These are phyloP conservation scores for Fusarium multiceps DNA, from an alignment of 2,329 filamentous ascomycete genomes.

Conservation along the genomic window DNA sequence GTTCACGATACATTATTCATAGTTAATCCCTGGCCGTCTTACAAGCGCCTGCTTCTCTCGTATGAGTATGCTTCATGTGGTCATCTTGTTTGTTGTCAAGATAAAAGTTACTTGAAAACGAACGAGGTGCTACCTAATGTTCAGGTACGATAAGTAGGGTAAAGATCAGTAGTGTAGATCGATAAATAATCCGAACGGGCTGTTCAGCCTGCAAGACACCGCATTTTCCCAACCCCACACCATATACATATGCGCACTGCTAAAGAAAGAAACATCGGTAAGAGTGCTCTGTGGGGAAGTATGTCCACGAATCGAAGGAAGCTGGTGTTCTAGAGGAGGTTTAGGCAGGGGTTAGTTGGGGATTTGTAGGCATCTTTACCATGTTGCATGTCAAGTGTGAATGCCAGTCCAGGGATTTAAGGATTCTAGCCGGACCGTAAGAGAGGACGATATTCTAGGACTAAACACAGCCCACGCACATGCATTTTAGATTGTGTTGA, in stretches of 20 bases:
- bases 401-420: not conserved
- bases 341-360: not conserved
- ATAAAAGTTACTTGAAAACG: not conserved
- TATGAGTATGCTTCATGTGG: not conserved
- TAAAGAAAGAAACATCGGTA: not conserved
- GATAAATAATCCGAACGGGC: not conserved
- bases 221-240: not conserved
- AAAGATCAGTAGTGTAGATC: not conserved
- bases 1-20: slow-evolving; percentile 13
- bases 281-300: slow-evolving; percentile 8
- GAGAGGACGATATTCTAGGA: not conserved
- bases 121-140: not conserved
- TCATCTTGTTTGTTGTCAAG: not conserved
- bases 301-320: not conserved
- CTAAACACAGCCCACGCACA: not conserved
- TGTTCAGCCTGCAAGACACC: not conserved
- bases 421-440: not conserved
- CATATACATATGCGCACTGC: not conserved
- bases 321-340: slow-evolving; percentile 2
- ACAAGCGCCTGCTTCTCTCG: not conserved
- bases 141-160: not conserved
- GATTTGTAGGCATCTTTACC: not conserved
- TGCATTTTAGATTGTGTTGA: not conserved
- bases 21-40: not conserved
- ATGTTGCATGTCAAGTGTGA: not conserved